phyloP scores from a whole-genome alignment of 164 flowering plant genomes.

The Cinnamomum micranthum region DNA sequence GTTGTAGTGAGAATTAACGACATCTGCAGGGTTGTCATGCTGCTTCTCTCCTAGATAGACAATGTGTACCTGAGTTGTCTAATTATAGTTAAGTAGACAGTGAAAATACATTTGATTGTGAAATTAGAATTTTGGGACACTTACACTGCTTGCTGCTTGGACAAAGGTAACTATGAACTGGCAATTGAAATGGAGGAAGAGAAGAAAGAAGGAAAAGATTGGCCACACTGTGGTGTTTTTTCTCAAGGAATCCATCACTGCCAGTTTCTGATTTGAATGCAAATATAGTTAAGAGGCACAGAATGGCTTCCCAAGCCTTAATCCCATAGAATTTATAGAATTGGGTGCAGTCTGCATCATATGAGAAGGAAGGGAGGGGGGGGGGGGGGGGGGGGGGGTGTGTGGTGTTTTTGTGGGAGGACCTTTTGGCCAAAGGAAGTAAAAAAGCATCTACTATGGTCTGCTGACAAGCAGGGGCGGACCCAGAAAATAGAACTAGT shows the following conservation, averaged over 20 bases:
- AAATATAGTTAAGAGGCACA: background rate
- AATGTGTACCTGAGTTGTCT: slow-evolving; percentile 24
- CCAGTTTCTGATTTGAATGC: background rate
- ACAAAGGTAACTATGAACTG: background rate
- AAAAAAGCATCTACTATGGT: background rate
- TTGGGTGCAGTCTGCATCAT: background rate
- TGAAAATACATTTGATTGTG: background rate
- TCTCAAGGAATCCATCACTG: background rate
- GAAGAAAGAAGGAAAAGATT: background rate
- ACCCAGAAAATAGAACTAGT: too few species aligned
- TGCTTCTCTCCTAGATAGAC: slow-evolving; percentile 40
- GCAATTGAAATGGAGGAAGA: background rate
- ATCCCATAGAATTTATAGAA: too few species aligned
- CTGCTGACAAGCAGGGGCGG: too few species aligned
- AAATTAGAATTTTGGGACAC: background rate
- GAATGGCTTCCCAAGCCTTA: background rate
- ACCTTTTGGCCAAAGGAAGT: background rate
- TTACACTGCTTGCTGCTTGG: background rate
- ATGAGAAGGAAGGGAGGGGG: too few species aligned
- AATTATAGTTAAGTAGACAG: background rate
- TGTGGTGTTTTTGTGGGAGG: too few species aligned
- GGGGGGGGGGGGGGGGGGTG: too few species aligned
- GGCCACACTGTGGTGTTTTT: background rate
- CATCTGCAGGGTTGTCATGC: slow-evolving; percentile 26
- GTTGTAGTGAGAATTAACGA: slow-evolving; percentile 30